Conservation (phyloP, 2,329 filamentous ascomycete species). For the Chaetomium strumarium region DNA sequence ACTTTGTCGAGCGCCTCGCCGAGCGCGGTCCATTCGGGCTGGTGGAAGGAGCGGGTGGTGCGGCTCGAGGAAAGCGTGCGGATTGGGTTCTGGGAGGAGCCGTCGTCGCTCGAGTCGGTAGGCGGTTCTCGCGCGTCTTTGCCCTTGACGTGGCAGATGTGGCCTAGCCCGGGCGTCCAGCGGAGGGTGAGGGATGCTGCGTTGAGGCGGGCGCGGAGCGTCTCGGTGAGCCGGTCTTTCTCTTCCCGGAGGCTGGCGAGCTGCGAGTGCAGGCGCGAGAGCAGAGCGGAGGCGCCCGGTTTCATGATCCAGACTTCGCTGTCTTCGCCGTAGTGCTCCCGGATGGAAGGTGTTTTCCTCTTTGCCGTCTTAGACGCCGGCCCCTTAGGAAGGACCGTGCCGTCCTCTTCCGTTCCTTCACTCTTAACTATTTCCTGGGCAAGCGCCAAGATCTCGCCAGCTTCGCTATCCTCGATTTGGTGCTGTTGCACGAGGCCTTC, state of each 20-base stretch:
- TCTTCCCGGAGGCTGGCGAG: conserved; percentile 55
- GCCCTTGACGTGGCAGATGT: conserved; percentile 86
- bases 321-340: conserved; percentile 55
- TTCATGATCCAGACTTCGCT: conserved; percentile 61
- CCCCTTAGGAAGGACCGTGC: conserved; percentile 49
- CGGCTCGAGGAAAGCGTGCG: conserved; percentile 72
- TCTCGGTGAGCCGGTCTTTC: conserved; percentile 54
- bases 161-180: conserved; percentile 81
- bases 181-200: conserved; percentile 67
- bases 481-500: conserved; percentile 81
- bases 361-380: conserved; percentile 36
- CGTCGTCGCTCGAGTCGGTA: not conserved
- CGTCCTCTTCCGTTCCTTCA: conserved; percentile 57
- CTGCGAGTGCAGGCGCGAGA: conserved; percentile 62
- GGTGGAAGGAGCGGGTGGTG: conserved; percentile 77
- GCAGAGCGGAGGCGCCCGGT: conserved; percentile 57
- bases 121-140: conserved; percentile 53
- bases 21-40: conserved; percentile 76
- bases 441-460: conserved; percentile 63
- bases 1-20: conserved; percentile 74
- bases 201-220: conserved; percentile 55
- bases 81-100: conserved; percentile 24
- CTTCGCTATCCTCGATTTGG: conserved; percentile 65
- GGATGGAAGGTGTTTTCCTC: conserved; percentile 38
- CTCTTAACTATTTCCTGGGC: conserved; percentile 65